Percentiles rank a stretch among this genome's conserved stretches.
phyloP scores from a whole-genome alignment of 257 asterid species.

The Ballota nigra region DNA sequence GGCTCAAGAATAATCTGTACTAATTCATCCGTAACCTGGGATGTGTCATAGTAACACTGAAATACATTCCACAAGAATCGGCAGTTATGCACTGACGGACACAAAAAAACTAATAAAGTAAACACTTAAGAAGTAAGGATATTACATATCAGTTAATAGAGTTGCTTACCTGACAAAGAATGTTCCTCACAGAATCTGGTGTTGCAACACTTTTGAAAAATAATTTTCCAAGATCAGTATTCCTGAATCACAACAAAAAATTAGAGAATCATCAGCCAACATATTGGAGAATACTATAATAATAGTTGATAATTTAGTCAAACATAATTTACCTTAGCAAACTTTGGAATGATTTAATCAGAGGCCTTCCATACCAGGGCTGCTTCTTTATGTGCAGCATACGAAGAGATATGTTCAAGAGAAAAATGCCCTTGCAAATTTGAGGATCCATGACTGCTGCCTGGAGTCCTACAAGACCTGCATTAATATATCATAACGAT shows the following conservation, averaged over 20 bases:
- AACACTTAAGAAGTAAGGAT: neutral
- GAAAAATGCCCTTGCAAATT: constrained; percentile 74
- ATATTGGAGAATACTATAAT: neutral
- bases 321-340: constrained; percentile 56
- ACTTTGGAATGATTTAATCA: constrained; percentile 79
- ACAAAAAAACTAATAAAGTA: neutral
- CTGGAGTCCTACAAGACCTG: constrained; percentile 95
- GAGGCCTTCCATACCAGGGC: constrained; percentile 82
- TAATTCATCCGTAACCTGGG: constrained; percentile 93
- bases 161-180: constrained; percentile 75
- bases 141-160: neutral
- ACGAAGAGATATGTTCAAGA: constrained; percentile 85
- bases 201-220: constrained; percentile 79
- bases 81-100: neutral
- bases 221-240: constrained; percentile 69
- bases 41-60: constrained; percentile 85
- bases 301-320: neutral
- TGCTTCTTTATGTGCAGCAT: constrained; percentile 93
- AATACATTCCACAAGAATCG: constrained; percentile 22
- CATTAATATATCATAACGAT: constrained; percentile 18
- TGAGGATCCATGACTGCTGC: constrained; percentile 73
- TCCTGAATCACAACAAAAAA: constrained; percentile 38
- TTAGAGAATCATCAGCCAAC: neutral
- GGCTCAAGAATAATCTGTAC: constrained; percentile 82
- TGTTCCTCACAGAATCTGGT: constrained; percentile 71